A percentile compares a stretch with the other conserved stretches of the same genome.
phyloP scores from a whole-genome alignment of 1,284 basidiomycete species.

The Ganoderma sinense region DNA sequence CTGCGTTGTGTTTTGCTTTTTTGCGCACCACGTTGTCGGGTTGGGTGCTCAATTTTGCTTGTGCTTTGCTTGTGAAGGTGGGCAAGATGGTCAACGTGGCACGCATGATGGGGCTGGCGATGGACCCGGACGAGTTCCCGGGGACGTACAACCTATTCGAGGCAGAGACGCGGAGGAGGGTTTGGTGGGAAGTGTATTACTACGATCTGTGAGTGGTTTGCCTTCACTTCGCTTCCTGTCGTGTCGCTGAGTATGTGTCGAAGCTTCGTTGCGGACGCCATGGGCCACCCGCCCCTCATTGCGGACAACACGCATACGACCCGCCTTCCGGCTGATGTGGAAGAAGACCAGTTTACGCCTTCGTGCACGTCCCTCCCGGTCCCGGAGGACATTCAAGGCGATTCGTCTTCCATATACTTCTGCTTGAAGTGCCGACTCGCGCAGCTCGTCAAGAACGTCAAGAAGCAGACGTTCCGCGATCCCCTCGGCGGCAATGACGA shows the following conservation, averaged over 20 bases:
- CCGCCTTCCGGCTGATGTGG: slow-evolving; percentile 54
- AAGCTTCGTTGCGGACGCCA: slow-evolving; percentile 73
- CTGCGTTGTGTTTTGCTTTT: not conserved
- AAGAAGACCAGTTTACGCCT: slow-evolving; percentile 57
- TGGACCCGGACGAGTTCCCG: slow-evolving; percentile 64
- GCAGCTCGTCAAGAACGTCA: slow-evolving; percentile 58
- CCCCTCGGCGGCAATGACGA: slow-evolving; percentile 40
- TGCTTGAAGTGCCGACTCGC: slow-evolving; percentile 57
- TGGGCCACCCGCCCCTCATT: slow-evolving; percentile 66
- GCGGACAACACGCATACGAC: slow-evolving; percentile 56
- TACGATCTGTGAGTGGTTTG: slow-evolving; percentile 67
- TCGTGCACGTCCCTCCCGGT: slow-evolving; percentile 52
- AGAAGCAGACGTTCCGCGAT: slow-evolving; percentile 51
- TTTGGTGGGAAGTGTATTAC: slow-evolving; percentile 81
- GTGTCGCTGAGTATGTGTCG: slow-evolving; percentile 7
- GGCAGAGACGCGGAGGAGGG: slow-evolving; percentile 63
- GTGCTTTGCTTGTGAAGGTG: slow-evolving; percentile 46
- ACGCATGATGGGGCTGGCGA: slow-evolving; percentile 66
- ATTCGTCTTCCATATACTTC: slow-evolving; percentile 50
- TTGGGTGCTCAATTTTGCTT: slow-evolving; percentile 8
- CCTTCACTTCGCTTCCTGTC: not conserved
- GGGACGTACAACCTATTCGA: slow-evolving; percentile 54
- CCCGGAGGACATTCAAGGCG: slow-evolving; percentile 39
- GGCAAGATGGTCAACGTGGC: slow-evolving; percentile 73
- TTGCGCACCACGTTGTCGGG: not conserved